Base-by-base conservation (phyloP, 495 filamentous ascomycete species). In the Aspergillus homomorphus region DNA sequence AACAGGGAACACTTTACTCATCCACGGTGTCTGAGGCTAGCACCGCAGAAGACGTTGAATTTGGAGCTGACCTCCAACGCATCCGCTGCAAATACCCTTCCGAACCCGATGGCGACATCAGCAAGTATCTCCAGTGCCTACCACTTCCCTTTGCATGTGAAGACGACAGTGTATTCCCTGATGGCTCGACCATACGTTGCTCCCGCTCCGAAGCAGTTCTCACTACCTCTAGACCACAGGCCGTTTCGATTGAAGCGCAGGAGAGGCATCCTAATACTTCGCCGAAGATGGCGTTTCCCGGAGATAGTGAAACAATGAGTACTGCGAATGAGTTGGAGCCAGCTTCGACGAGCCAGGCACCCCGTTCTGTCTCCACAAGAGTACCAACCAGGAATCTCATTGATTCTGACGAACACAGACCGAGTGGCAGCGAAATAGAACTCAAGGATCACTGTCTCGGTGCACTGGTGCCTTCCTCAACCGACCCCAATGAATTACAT, bases 31-130 rank as follows among this genome's bases (percentile, higher is more conserved):
- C 66, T 2, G 64, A 66, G 30, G 60, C 66, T 9, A 71, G 60
- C 24, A 77, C 73, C 14, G 66, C 72, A 49, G 69, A 72, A 15
- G 73, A 77, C 26, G 42, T 60, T 28, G 58, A 56, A 3, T 74
- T 77, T 49, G 74, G 74, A 14, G 50, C 61, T 46, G 60, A 66
- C 20, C 62, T 77, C 4, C 67, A 70, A 50, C 71, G 74, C 18
- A 70, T 64, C 5, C 52, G 56, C 20, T 58, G 55, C 53, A 61
- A 65, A 18, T 61, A 57, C 19, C 55, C 66, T 45, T 62, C 60
- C 10, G 45, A 57, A 8, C 19, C 44, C 20, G 38, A 28, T 20
- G 14, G 18, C 30, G 54, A 58, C 15, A 28, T 48, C 8, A 38
- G 57, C 19, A 58, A 54, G 38, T 59, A 59, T 19, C 20, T 54